Conservation (phyloP, 2,329 filamentous ascomycete genomes). For the Claviceps arundinis region DNA sequence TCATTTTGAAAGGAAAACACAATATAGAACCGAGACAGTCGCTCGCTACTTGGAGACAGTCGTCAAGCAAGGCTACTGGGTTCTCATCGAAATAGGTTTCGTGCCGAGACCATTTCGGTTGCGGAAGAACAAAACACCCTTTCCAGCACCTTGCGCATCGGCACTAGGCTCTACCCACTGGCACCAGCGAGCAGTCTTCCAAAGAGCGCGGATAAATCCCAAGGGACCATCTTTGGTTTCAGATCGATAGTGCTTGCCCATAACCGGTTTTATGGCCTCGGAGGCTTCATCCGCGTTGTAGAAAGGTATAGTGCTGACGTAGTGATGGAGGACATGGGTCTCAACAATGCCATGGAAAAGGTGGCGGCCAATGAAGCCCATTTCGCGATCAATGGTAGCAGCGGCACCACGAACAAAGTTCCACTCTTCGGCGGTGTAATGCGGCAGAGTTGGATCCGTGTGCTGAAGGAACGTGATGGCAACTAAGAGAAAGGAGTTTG, state of each 20-base stretch:
- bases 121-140: slow-evolving; percentile 85
- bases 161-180: slow-evolving; percentile 94
- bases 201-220: slow-evolving; percentile 79
- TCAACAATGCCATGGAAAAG: slow-evolving; percentile 94
- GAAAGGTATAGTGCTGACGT: slow-evolving; percentile 89
- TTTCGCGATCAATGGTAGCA: slow-evolving; percentile 92
- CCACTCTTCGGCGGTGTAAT: slow-evolving; percentile 80
- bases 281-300: slow-evolving; percentile 91
- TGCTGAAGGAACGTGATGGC: slow-evolving; percentile 97
- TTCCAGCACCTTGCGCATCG: slow-evolving; percentile 64
- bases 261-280: slow-evolving; percentile 86
- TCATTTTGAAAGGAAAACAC: neutral
- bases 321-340: slow-evolving; percentile 96
- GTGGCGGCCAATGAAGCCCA: slow-evolving; percentile 85
- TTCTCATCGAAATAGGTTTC: slow-evolving; percentile 18
- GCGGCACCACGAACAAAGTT: slow-evolving; percentile 88
- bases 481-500: slow-evolving; percentile 39
- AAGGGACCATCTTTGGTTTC: slow-evolving; percentile 62
- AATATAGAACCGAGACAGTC: slow-evolving; percentile 1
- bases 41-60: neutral
- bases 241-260: slow-evolving; percentile 89
- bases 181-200: slow-evolving; percentile 70
- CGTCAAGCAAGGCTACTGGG: neutral
- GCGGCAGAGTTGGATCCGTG: slow-evolving; percentile 85
- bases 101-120: slow-evolving; percentile 82